These are phyloP conservation scores for Chaetoscypha palmicola DNA, from an alignment of 2,329 filamentous ascomycete genomes.

Conservation along the genomic window DNA sequence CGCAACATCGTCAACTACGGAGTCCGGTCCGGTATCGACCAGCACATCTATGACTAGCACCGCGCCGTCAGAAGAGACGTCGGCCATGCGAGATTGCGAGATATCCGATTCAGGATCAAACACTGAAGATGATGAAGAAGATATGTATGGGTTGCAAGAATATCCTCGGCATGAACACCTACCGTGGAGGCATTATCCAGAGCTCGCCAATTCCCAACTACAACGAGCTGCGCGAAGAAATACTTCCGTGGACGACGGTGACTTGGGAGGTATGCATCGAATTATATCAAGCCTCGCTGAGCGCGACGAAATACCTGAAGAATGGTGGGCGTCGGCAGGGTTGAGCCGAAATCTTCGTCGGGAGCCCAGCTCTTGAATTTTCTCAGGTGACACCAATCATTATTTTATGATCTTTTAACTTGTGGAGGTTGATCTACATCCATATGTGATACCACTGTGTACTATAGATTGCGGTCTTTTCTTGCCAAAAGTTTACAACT, in stretches of 20 bases:
- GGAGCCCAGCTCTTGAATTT: slow-evolving; percentile 29
- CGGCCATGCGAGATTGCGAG: slow-evolving; percentile 25
- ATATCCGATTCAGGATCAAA: slow-evolving; percentile 23
- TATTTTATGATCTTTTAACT: slow-evolving; percentile 1
- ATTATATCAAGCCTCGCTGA: slow-evolving; percentile 65
- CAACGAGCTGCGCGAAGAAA: slow-evolving; percentile 26
- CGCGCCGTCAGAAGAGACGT: slow-evolving; percentile 14
- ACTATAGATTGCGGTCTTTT: slow-evolving; percentile 10
- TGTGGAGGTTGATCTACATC: not conserved
- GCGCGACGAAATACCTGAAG: slow-evolving; percentile 70
- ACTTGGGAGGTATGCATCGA: slow-evolving; percentile 58
- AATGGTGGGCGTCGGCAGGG: slow-evolving; percentile 71
- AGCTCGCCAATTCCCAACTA: slow-evolving; percentile 26
- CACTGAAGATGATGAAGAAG: slow-evolving; percentile 33
- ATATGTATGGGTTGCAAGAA: slow-evolving; percentile 21
- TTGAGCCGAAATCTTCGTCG: slow-evolving; percentile 51
- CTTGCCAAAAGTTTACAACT: not conserved
- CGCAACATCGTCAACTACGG: slow-evolving; percentile 20
- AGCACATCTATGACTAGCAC: slow-evolving; percentile 27
- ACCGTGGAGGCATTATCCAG: slow-evolving; percentile 25
- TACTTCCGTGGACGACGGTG: slow-evolving; percentile 24
- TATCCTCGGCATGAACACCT: slow-evolving; percentile 3
- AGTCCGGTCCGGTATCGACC: slow-evolving; percentile 20
- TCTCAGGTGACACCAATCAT: too few relatives aligned
- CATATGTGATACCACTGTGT: slow-evolving; percentile 23